Evolutionary conservation across 257 asterid genomes (phyloP).

Genomic region (Asclepias syriaca): DNA sequence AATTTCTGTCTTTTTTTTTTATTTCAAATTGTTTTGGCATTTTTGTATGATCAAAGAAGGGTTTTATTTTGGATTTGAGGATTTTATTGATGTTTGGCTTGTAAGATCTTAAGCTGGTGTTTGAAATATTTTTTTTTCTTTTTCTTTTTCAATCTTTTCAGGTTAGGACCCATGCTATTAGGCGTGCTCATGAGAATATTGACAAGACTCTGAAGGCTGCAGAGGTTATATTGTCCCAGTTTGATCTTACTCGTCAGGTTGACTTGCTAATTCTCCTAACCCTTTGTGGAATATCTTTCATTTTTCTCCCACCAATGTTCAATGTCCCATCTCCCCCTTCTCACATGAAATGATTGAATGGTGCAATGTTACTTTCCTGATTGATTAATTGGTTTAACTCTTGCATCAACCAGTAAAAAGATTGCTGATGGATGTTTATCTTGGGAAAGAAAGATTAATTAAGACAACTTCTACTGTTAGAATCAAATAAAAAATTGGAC

Average conservation of each 20-base stretch:
- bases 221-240: conserved; percentile 80
- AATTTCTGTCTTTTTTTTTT: not conserved
- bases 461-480: not conserved
- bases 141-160: conserved; percentile 24
- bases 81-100: not conserved
- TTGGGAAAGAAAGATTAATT: not conserved
- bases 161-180: conserved; percentile 93
- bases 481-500: not conserved
- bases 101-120: not conserved
- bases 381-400: conserved; percentile 1
- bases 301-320: not conserved
- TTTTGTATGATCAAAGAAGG: not conserved
- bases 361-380: not conserved
- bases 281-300: not conserved
- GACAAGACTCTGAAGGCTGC: conserved; percentile 95
- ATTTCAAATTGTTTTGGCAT: not conserved
- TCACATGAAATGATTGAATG: not conserved
- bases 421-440: not conserved
- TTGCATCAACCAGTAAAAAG: not conserved
- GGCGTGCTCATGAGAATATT: conserved; percentile 94
- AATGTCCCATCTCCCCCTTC: not conserved
- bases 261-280: conserved; percentile 1
- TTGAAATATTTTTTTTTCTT: not conserved
- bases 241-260: conserved; percentile 93
- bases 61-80: not conserved